Base-by-base conservation (phyloP, 768 basidiomycete genomes). In the Atractiella rhizophila region DNA sequence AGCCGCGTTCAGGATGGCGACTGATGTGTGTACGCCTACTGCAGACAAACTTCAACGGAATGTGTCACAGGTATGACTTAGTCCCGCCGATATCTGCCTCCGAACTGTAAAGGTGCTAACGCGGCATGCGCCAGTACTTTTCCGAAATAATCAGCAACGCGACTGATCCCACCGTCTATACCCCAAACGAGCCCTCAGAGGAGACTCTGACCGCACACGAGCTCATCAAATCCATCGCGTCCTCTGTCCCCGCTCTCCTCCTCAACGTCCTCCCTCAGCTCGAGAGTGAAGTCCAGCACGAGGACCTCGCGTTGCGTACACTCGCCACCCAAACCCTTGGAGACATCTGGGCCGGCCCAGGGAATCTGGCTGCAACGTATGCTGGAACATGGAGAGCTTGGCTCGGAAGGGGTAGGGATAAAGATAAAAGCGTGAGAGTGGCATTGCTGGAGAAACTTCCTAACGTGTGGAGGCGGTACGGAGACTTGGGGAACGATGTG, bases 191-290 rank as follows among this genome's bases (percentile, higher is more conserved):
- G 51, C 51, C 44, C 45, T 63, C 70, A 28, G 61, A 62, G 19
- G 47, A 51, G 31, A 51, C 45, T 23, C 42, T 48, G 46, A 66
- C 64, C 4, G 75, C 81, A 3, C 88, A 94, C 58, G 68, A 71
- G 27, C 76, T 91, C 48, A 74, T 96, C 60, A 74, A 77, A 52
- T 71, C 70, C 15, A 66, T 96, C 5, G 71, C 78, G 55, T 69
- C 68, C 19, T 68, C 74, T 21, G 83, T 76, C 57, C 82, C 88
- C 0, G 62, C 68, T 7, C 63, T 94, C 12, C 63, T 96, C 2
- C 73, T 79, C 53, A 82, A 77, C 56, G 83, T 94, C 35, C 74
- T 96, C 20, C 86, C 88, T 0, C 77, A 83, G 42, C 69, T 96
- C 15, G 85, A 88, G 55, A 78, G 85, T 48, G 82, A 91, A 52